Evolutionary conservation across 495 filamentous ascomycete genomes (phyloP).

Genomic region (Aspergillus sparsus): DNA sequence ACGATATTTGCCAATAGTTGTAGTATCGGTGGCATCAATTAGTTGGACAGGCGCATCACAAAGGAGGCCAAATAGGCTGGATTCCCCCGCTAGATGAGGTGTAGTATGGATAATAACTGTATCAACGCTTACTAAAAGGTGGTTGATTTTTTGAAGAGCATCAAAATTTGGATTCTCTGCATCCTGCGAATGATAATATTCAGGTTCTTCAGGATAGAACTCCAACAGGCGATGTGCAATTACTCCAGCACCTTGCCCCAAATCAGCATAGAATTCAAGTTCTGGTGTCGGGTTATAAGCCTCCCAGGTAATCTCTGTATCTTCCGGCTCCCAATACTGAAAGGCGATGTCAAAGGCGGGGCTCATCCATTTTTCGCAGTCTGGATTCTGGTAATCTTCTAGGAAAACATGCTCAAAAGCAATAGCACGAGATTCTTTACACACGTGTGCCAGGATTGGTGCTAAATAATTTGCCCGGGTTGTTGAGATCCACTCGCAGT

Average conservation of each 20-base stretch:
- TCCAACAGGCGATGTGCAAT: too few relatives aligned
- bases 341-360: neutral
- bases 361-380: neutral
- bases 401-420: neutral
- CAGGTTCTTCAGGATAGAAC: neutral
- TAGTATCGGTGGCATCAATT: neutral
- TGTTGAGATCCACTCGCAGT: neutral
- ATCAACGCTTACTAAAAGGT: neutral
- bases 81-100: neutral
- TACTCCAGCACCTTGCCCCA: too few relatives aligned
- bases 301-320: too few relatives aligned
- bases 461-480: neutral
- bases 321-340: too few relatives aligned
- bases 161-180: neutral
- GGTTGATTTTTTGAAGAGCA: neutral
- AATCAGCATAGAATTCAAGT: too few relatives aligned
- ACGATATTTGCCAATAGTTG: neutral
- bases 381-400: neutral
- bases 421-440: neutral
- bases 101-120: neutral
- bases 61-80: neutral
- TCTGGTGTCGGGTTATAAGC: too few relatives aligned
- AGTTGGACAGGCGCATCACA: neutral
- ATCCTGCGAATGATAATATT: neutral
- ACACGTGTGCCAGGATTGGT: neutral